Conservation (phyloP, 345 rosid species). For the Raphanus raphanistrum region DNA sequence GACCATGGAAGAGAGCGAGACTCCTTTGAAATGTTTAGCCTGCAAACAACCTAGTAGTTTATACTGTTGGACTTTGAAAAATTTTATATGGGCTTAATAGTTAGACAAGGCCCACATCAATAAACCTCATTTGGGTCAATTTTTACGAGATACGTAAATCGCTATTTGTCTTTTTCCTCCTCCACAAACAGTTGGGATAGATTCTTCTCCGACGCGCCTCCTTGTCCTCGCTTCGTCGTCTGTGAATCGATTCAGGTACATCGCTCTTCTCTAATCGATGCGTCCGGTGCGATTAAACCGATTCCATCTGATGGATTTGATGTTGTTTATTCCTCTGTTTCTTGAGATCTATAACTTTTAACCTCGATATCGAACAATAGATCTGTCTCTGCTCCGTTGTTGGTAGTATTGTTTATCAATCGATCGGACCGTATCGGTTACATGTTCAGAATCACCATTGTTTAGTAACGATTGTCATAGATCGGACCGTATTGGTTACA, state of each 20-base stretch:
- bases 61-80: too few species aligned
- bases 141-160: background rate
- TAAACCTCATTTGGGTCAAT: background rate
- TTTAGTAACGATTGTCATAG: too few species aligned
- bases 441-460: too few species aligned
- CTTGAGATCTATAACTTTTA: constrained; percentile 9
- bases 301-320: constrained; percentile 8
- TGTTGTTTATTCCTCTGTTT: background rate
- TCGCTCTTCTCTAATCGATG: background rate
- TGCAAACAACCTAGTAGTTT: too few species aligned
- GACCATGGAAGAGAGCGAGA: too few species aligned
- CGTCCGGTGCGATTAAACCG: background rate
- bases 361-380: background rate
- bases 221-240: constrained; percentile 17
- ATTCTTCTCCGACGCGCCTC: constrained; percentile 11
- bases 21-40: too few species aligned
- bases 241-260: constrained; percentile 26
- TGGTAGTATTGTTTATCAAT: background rate
- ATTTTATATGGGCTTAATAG: too few species aligned
- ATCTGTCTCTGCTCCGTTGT: background rate
- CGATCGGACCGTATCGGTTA: background rate
- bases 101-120: too few species aligned
- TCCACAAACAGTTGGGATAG: background rate
- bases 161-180: background rate
- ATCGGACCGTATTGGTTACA: too few species aligned